These are phyloP conservation scores for Paraglomus occultum DNA, from an alignment of 192 early-diverging fungal species.

Conservation along the genomic window DNA sequence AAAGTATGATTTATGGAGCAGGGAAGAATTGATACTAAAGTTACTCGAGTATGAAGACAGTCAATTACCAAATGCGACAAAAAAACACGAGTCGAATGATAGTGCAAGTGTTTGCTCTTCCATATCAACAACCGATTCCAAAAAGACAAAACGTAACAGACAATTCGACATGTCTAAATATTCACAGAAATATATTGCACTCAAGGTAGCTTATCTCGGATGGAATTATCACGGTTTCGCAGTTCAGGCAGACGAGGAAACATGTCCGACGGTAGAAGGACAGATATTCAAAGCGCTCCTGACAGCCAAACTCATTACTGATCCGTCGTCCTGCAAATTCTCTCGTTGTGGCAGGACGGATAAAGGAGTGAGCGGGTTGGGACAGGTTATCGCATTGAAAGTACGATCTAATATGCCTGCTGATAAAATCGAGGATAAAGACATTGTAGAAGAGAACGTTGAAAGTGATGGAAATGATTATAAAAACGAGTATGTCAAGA, in stretches of 20 bases:
- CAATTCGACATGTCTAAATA: constrained; percentile 80
- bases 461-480: constrained; percentile 4
- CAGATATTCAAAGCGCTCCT: constrained; percentile 81
- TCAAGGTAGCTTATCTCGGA: constrained; percentile 90
- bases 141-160: constrained; percentile 19
- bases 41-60: neutral
- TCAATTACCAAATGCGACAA: neutral
- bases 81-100: too few species aligned
- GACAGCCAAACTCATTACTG: constrained; percentile 72
- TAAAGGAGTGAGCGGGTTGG: constrained; percentile 87
- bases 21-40: constrained; percentile 16
- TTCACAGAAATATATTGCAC: constrained; percentile 73
- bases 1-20: constrained; percentile 11
- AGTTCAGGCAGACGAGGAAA: constrained; percentile 56
- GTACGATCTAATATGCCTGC: constrained; percentile 65
- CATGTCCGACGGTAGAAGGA: constrained; percentile 76
- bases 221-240: constrained; percentile 89
- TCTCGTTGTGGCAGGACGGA: constrained; percentile 84
- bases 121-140: neutral
- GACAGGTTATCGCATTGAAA: constrained; percentile 82
- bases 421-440: constrained; percentile 35
- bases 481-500: constrained; percentile 31
- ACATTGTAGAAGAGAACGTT: constrained; percentile 31
- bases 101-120: neutral
- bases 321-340: constrained; percentile 67